Base-by-base conservation (phyloP, 257 asterid species). In the Solanum rostratum region DNA sequence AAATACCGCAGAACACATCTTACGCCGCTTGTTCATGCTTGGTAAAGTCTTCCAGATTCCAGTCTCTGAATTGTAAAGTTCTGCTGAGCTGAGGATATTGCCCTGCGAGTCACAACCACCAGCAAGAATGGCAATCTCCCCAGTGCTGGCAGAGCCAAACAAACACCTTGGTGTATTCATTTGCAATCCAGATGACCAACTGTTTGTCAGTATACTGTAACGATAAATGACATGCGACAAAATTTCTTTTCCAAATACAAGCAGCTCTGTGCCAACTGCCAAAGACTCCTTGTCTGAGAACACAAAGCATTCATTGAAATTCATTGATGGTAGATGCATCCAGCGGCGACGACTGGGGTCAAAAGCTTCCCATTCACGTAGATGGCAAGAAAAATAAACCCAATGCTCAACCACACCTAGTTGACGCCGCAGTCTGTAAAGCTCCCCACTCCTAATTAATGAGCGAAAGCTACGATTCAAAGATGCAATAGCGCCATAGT, bases 201-300 rank as follows among this genome's bases (percentile, higher is more conserved):
- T 85, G 90, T 97, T 95, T 10, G 98, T 94, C 90, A 96, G 83
- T 82, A 96, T 83, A 85, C 99, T 94, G 87, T 95, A 96, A 24
- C 92, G 86, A 63, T 95, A 93, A 24, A 97, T 94, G 74, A 92
- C 97, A 50, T 94, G 96, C 16, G 97, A 86, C 89, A 90, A 80
- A 30, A 92, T 84, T 79, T 89, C 97, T 85, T 87, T 90, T 14
- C 99, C 99, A 10, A 97, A 97, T 79, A 97, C 97, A 65, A 97
- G 98, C 29, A 97, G 98, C 89, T 97, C 99, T 0, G 98, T 97
- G n/a, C 98, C 98, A 73, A 97, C 99, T 0, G 99, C 98, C 79
- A 97, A 82, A 50, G 98, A 97, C 85, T 97, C 99, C 88, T 94
- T 96, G 79, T 95, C 98, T 0, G 97, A 93, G 73, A 92, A 92